These are phyloP conservation scores for Prunus yedoensis DNA, from an alignment of 331 rosid species.

Conservation along the genomic window DNA sequence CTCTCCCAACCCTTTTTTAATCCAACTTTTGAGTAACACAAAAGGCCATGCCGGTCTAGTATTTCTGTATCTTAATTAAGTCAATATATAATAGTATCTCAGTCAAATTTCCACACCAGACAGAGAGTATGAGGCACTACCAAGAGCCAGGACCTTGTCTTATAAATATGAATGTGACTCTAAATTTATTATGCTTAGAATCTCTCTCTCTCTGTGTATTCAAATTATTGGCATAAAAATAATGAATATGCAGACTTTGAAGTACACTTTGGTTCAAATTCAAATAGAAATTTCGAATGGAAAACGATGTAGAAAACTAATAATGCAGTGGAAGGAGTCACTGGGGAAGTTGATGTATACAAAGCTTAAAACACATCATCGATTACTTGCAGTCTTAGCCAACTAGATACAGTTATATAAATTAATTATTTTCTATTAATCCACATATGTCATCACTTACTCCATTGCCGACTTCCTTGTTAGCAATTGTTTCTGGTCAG, in stretches of 20 bases:
- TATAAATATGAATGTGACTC: conserved; percentile 4
- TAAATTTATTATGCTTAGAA: not conserved
- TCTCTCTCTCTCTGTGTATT: not conserved
- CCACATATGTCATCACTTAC: conserved; percentile 7
- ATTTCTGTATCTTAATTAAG: not conserved
- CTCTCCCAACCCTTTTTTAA: not conserved
- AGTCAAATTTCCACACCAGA: conserved; percentile 15
- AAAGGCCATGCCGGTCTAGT: not conserved
- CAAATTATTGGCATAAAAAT: not conserved
- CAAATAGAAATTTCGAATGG: not conserved
- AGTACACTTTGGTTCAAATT: not conserved
- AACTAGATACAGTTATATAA: not conserved
- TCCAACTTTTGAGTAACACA: not conserved
- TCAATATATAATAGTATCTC: not conserved
- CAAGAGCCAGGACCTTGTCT: not conserved
- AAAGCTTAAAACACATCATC: not conserved
- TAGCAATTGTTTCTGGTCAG: not conserved
- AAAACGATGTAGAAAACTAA: conserved; percentile 10
- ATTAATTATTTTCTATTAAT: not conserved
- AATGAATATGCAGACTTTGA: conserved; percentile 10
- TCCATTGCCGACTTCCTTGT: not conserved
- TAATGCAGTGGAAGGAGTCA: not conserved
- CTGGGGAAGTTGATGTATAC: not conserved
- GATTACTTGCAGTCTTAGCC: conserved; percentile 6
- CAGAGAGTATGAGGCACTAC: not conserved